A percentile compares a stretch with the other conserved stretches of the same genome.
These are phyloP conservation scores for Colletotrichum lentis DNA, from an alignment of 2,329 filamentous ascomycete species.

Conservation along the genomic window DNA sequence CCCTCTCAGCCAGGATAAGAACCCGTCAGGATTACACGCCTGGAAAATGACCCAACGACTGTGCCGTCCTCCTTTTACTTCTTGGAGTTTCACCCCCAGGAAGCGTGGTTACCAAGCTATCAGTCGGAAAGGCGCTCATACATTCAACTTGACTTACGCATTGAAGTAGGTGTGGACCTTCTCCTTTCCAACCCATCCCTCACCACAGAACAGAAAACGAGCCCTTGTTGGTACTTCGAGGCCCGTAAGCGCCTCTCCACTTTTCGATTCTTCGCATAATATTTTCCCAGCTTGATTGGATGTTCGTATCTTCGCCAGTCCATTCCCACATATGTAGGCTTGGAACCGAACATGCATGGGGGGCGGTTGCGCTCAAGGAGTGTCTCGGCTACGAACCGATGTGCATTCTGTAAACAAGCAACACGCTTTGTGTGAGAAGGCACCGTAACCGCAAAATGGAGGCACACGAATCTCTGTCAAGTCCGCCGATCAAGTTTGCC, in stretches of 20 bases:
- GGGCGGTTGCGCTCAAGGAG: neutral
- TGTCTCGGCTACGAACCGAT: neutral
- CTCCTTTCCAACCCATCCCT: neutral
- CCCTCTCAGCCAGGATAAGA: no score
- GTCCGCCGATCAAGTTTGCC: neutral
- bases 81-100: conserved; percentile 18
- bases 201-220: no score
- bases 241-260: neutral
- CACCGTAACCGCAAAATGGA: neutral
- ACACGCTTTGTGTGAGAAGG: neutral
- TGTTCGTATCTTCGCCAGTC: neutral
- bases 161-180: neutral
- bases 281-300: neutral
- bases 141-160: neutral
- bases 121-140: neutral
- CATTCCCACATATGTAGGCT: neutral
- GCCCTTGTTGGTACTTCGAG: no score
- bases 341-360: neutral
- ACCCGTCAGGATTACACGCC: no score
- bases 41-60: neutral
- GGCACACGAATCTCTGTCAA: no score
- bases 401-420: neutral
- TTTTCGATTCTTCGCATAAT: neutral
- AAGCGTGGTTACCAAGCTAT: neutral
- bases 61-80: conserved; percentile 2